phyloP scores from a whole-genome alignment of 2,329 filamentous ascomycete species.

The Fusarium pininemorale region DNA sequence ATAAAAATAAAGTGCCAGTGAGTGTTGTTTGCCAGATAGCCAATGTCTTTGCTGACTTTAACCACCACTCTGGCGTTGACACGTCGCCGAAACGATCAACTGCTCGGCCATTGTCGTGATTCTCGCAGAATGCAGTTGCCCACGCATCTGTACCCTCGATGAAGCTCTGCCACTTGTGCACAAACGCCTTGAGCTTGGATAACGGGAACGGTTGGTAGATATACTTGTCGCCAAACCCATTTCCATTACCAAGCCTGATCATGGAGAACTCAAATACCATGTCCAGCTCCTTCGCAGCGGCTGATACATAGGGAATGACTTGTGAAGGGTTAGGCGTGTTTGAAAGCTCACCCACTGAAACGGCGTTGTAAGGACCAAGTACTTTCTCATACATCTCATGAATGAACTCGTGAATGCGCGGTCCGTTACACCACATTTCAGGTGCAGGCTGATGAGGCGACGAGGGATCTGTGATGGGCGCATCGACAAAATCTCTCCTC shows the following conservation, averaged over 20 bases:
- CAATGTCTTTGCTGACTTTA: slow-evolving; percentile 61
- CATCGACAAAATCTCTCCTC: slow-evolving; percentile 64
- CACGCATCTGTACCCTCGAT: slow-evolving; percentile 61
- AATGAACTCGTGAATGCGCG: slow-evolving; percentile 70
- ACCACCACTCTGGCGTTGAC: slow-evolving; percentile 54
- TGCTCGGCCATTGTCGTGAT: slow-evolving; percentile 69
- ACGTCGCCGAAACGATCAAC: slow-evolving; percentile 63
- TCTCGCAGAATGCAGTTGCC: slow-evolving; percentile 70
- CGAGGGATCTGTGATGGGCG: slow-evolving; percentile 52
- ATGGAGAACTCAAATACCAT: slow-evolving; percentile 70
- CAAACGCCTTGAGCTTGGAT: slow-evolving; percentile 54
- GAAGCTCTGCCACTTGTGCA: slow-evolving; percentile 60
- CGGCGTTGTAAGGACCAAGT: slow-evolving; percentile 63
- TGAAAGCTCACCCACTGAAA: slow-evolving; percentile 72
- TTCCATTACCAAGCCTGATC: slow-evolving; percentile 63
- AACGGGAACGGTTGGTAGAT: slow-evolving; percentile 61
- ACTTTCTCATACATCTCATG: slow-evolving; percentile 65
- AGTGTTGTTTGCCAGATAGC: slow-evolving; percentile 59
- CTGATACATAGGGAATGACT: slow-evolving; percentile 64
- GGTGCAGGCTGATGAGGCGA: slow-evolving; percentile 54
- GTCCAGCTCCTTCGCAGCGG: slow-evolving; percentile 62
- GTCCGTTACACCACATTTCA: slow-evolving; percentile 67
- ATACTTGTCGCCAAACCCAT: slow-evolving; percentile 56
- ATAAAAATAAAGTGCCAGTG: slow-evolving; percentile 65
- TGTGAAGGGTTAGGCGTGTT: slow-evolving; percentile 61